Base-by-base conservation (phyloP, 202 grass and related monocot species). In the Carex arenaria region DNA sequence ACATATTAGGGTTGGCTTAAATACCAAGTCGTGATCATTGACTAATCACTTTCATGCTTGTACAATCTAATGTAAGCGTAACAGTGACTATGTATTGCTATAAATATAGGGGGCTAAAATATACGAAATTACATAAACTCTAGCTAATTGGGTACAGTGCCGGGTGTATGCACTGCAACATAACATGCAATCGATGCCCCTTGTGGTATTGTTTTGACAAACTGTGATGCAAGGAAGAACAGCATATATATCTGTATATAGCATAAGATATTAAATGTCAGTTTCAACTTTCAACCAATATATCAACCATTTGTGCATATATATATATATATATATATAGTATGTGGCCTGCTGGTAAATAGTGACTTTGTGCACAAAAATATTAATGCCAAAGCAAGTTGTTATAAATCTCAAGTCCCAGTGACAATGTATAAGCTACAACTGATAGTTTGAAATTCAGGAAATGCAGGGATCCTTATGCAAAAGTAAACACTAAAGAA, bases 141-240 rank as follows among this genome's bases (percentile, higher is more conserved):
- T n/a, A n/a, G n/a, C n/a, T n/a, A n/a, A n/a, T n/a, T n/a, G n/a
- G n/a, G n/a, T n/a, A n/a, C 76, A 98, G 30, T 38, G 72, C 67
- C 1, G 91, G 93, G 83, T 95, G 92, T 80, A 85, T 95, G 92
- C 80, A 86, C 89, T 56, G 93, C 95, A 47, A 86, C 91, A 72
- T 93, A 98, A 85, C 95, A 95, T 2, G 93, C 86, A 15, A 93
- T 93, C 3, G 93, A 88, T 0, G 93, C 95, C 0, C 89, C 95
- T 89, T 94, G 89, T 31, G 83, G 90, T 8, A 95, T 93, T 3
- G 92, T 93, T 81, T 98, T 98, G 70, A 95, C 87, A 69, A 98
- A 87, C 83, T 92, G 95, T 54, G 95, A 95, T 31, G 91, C 72
- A 53, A 98, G 42, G 74, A 92, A 92, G 85, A 93, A 98, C 1